A percentile compares a stretch with the other conserved stretches of the same genome.
phyloP scores from a whole-genome alignment of 768 basidiomycete genomes.

The Rhizopogon vinicolor region DNA sequence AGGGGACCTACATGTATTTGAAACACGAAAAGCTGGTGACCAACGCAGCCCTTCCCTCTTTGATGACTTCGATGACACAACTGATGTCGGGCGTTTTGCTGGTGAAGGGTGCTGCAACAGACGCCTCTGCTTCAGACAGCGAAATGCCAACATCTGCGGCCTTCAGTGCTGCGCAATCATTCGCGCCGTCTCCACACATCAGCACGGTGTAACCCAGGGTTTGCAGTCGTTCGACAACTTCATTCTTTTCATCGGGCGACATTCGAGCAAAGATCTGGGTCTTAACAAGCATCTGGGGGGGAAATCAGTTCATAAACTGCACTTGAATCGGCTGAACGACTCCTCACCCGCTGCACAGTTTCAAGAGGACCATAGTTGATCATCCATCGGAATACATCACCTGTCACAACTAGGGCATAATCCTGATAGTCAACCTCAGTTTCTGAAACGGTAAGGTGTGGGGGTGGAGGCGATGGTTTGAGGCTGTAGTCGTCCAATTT shows the following conservation, averaged over 20 bases:
- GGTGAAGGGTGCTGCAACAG: constrained; percentile 97
- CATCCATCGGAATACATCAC: constrained; percentile 98
- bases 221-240: constrained; percentile 93
- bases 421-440: constrained; percentile 78
- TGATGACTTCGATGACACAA: constrained; percentile 95
- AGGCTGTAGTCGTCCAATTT: constrained; percentile 87
- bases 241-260: constrained; percentile 99
- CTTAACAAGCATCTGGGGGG: constrained; percentile 90
- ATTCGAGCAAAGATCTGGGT: constrained; percentile 96
- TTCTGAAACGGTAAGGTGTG: constrained; percentile 64
- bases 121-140: constrained; percentile 95
- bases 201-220: constrained; percentile 91
- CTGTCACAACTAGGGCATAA: constrained; percentile 88
- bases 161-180: constrained; percentile 97
- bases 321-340: constrained; percentile 3
- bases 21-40: constrained; percentile 99
- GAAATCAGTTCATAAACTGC: not conserved
- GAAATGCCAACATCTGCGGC: constrained; percentile 98
- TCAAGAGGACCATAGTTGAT: constrained; percentile 91
- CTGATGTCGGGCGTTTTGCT: constrained; percentile 90
- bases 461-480: constrained; percentile 68
- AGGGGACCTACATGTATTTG: constrained; percentile 88
- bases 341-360: constrained; percentile 82
- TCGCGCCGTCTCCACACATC: constrained; percentile 99
- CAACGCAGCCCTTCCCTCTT: constrained; percentile 91